Percentiles rank a stretch among this genome's conserved stretches.
These are phyloP conservation scores for Leucosporidium yakuticum DNA, from an alignment of 768 basidiomycete genomes.

Conservation along the genomic window DNA sequence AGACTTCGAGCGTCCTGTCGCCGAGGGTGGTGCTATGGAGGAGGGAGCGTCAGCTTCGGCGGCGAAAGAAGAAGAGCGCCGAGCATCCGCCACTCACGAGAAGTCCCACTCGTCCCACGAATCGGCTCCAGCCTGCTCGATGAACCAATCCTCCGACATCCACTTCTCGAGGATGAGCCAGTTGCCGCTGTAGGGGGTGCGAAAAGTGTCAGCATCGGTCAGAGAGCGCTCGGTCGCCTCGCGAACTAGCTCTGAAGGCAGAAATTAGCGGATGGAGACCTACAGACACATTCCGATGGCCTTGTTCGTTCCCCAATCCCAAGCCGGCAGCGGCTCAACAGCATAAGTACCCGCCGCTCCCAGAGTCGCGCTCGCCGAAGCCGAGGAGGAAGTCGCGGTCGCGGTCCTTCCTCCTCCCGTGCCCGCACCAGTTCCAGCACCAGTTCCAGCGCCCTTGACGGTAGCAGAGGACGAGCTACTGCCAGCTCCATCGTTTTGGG, in stretches of 20 bases:
- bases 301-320: constrained; percentile 33
- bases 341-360: not conserved
- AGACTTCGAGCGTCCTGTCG: constrained; percentile 16
- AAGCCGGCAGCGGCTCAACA: constrained; percentile 19
- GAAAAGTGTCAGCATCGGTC: not conserved
- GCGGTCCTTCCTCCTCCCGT: too few species aligned
- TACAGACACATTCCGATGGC: constrained; percentile 28
- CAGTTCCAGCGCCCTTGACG: too few species aligned
- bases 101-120: not conserved
- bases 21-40: not conserved
- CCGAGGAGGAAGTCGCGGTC: too few species aligned
- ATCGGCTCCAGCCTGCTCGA: not conserved
- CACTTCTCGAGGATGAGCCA: constrained; percentile 33
- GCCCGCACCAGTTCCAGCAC: too few species aligned
- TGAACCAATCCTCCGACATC: constrained; percentile 28
- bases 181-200: constrained; percentile 4
- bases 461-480: not conserved
- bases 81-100: not conserved
- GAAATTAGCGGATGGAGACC: not conserved
- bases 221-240: not conserved
- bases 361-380: not conserved
- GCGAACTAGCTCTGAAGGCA: not conserved
- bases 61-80: not conserved
- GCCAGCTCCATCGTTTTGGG: too few species aligned
- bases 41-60: not conserved